Evolutionary conservation across 768 basidiomycete species (phyloP), one percentile per base, ranked within the genome.

Genomic region (Arthromyces matolae): DNA sequence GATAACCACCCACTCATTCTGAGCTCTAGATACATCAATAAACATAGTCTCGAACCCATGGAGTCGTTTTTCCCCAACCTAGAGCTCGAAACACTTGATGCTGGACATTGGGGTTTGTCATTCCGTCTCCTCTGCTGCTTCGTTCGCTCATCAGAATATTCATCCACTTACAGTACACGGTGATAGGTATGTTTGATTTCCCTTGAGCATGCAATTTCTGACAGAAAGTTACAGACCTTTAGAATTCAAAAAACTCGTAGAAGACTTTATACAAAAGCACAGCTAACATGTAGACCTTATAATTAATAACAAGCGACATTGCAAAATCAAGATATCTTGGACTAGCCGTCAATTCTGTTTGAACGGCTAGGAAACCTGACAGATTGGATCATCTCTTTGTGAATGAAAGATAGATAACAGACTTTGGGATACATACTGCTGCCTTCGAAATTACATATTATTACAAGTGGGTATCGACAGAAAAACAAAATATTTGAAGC

Each of bases 91-190:
- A 73, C 64, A 22, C 65, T 93, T 12, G 80, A 89, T 45, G 69
- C 89, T 0, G 80, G 83, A 1, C 92, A 94, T 65, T 94, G 92
- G 92, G 84, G 86, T 88, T 60, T 47, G 84, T 42, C 14, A 19
- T 24, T 36, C 22, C 8, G 4, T 9, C 8, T 27, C 16, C 40
- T 31, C 1, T 28, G 29, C 27, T 8, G 42, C 18, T 12, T 25
- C 8, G 16, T 42, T 47, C 5, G 3, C 31, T 38, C 14, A 29
- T 25, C 4, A 35, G 3, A 16, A 32, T 22, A 24, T 23, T 3
- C 19, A 12, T 35, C 39, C 14, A 23, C 3, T 38, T 35, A 22
- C 53, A 87, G 85, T 91, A 20, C 89, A 92, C 56, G 84, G 86
- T 12, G 89, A 92, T 59, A 74, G 72, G 81, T 59, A 43, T 32